phyloP scores from a whole-genome alignment of 257 asterid genomes.

The Primulina tabacum region DNA sequence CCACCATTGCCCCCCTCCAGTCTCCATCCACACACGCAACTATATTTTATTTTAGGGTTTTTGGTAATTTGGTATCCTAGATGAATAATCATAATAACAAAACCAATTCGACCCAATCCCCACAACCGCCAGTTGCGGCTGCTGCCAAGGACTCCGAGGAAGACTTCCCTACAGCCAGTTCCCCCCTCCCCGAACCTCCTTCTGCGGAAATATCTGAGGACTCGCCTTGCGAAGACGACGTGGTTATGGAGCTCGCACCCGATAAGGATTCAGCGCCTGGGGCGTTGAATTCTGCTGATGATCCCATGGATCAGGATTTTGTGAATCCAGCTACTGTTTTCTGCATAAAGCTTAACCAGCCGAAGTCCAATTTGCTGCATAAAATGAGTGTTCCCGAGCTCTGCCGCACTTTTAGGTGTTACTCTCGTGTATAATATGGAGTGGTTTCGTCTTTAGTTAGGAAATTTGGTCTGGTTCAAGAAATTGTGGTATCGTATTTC shows the following conservation, averaged over 20 bases:
- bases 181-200: slow-evolving; percentile 25
- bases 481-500: not conserved
- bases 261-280: slow-evolving; percentile 46
- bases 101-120: slow-evolving; percentile 35
- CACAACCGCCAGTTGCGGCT: slow-evolving; percentile 38
- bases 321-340: slow-evolving; percentile 66
- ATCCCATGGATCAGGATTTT: slow-evolving; percentile 61
- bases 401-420: slow-evolving; percentile 90
- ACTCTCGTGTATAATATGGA: slow-evolving; percentile 10
- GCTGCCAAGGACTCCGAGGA: slow-evolving; percentile 48
- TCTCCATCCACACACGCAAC: slow-evolving; percentile 17
- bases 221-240: slow-evolving; percentile 39
- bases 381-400: slow-evolving; percentile 99
- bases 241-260: slow-evolving; percentile 36
- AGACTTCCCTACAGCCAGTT: slow-evolving; percentile 45
- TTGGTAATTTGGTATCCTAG: slow-evolving; percentile 37
- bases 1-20: slow-evolving; percentile 38
- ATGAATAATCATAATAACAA: slow-evolving; percentile 55
- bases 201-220: slow-evolving; percentile 35
- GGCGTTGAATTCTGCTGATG: slow-evolving; percentile 40
- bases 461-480: not conserved
- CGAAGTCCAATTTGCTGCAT: slow-evolving; percentile 67
- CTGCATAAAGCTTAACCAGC: slow-evolving; percentile 78
- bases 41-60: slow-evolving; percentile 53
- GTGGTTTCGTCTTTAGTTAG: not conserved